Evolutionary conservation across 2,329 filamentous ascomycete genomes (phyloP), one percentile per base, ranked within the genome.

Genomic region (Catunica adiposa): DNA sequence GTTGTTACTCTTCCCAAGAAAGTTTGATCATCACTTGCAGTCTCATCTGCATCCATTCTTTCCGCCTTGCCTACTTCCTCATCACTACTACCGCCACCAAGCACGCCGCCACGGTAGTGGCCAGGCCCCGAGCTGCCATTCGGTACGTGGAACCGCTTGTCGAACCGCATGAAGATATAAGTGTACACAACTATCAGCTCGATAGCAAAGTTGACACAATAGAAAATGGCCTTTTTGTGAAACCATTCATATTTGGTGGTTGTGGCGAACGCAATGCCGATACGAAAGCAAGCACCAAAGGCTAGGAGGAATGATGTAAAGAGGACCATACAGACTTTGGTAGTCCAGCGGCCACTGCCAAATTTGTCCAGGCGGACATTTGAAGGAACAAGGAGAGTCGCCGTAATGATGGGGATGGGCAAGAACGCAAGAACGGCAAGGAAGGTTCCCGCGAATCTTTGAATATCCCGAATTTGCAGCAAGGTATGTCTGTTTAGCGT

Each of bases 131-230:
- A 74, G 63, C 80, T 80, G 47, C 84, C 83, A 64, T 92, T 71
- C 1, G 86, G 86, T 23, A 92, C 70, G 64, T 83, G 75, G 70
- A 90, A 94, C 44, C 85, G 77, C 59, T 75, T 73, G 65, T 94
- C 89, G 59, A 92, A 80, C 31, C 88, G 76, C 20, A 75, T 67
- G 15, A 84, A 63, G 0, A 82, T 74, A 67, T 86, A 90, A 7
- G 82, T 69, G 54, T 74, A 76, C 3, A 90, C 74, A 38, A 88
- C 79, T 23, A 84, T 64, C 42, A 89, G 70, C 67, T 94, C 89
- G 38, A 89, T 72, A 15, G 70, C 71, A 64, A 86, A 94, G 69
- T 86, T 85, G 71, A 92, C 86, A 64, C 80, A 69, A 70, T 92
- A 94, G 71, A 88, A 94, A 62, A 77, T 79, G 1, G 80, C 77